Percentiles rank a stretch among this genome's conserved stretches.
Evolutionary conservation across 371 early-diverging fungal species (phyloP).

Genomic region (Lichtheimia corymbifera): DNA sequence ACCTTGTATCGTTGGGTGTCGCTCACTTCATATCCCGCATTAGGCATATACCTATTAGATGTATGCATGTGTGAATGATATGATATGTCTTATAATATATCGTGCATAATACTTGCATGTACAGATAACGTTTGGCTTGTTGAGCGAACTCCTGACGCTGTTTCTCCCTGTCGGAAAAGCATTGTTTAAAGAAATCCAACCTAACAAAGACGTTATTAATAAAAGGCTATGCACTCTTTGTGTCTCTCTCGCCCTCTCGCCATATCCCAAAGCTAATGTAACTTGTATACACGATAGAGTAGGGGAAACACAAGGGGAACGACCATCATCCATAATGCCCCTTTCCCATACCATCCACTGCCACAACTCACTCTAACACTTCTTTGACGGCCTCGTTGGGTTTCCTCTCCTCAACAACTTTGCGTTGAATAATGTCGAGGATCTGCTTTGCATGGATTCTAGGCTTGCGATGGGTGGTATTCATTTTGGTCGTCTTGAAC

Average conservation of each 20-base stretch:
- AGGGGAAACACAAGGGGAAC: not conserved
- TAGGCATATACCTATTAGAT: constrained; percentile 77
- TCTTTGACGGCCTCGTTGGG: constrained; percentile 41
- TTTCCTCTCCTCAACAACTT: constrained; percentile 43
- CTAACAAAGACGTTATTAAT: constrained; percentile 17
- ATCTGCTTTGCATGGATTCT: constrained; percentile 38
- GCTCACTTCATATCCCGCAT: constrained; percentile 81
- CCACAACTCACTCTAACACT: constrained; percentile 20
- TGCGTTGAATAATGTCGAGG: constrained; percentile 54
- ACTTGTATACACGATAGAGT: not conserved
- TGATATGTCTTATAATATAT: not conserved
- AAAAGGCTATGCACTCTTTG: not conserved
- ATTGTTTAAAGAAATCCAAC: constrained; percentile 42
- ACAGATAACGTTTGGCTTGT: constrained; percentile 51
- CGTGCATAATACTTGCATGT: constrained; percentile 41
- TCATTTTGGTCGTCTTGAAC: constrained; percentile 71
- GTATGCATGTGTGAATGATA: constrained; percentile 24
- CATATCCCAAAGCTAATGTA: not conserved
- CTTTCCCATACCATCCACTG: not conserved
- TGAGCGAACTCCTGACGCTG: constrained; percentile 43
- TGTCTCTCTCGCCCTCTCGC: not conserved
- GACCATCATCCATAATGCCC: not conserved
- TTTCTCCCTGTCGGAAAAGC: constrained; percentile 26
- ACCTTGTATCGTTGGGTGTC: constrained; percentile 75
- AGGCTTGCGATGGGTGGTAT: constrained; percentile 36